Evolutionary conservation across 2,329 filamentous ascomycete genomes (phyloP).

Genomic region (Diaporthe sp.): DNA sequence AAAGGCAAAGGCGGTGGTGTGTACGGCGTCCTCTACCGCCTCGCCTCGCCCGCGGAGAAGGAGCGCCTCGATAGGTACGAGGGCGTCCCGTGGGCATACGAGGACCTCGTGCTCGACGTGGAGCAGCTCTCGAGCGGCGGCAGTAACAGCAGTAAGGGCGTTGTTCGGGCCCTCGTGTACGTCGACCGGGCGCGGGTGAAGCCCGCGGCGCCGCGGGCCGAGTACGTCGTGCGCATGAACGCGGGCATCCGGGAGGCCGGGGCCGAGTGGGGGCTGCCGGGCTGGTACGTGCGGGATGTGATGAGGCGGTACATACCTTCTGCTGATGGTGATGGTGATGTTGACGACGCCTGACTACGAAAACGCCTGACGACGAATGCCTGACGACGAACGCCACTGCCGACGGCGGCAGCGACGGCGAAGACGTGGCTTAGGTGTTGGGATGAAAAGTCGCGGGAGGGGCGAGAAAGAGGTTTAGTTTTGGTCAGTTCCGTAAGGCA

Average conservation of each 20-base stretch:
- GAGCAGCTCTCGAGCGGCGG: slow-evolving; percentile 49
- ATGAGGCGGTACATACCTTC: slow-evolving; percentile 59
- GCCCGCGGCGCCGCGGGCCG: slow-evolving; percentile 56
- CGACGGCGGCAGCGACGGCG: neutral
- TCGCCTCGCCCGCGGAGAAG: slow-evolving; percentile 62
- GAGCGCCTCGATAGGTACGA: slow-evolving; percentile 66
- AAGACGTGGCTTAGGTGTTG: neutral
- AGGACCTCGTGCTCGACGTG: slow-evolving; percentile 61
- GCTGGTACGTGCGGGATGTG: slow-evolving; percentile 64
- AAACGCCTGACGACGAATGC: too few relatives aligned
- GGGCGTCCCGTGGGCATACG: slow-evolving; percentile 72
- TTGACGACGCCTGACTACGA: too few relatives aligned
- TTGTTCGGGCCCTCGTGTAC: slow-evolving; percentile 65
- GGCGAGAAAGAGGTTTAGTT: too few relatives aligned
- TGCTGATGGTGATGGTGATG: neutral
- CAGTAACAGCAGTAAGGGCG: neutral
- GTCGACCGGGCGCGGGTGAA: slow-evolving; percentile 60
- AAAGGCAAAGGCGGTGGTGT: slow-evolving; percentile 59
- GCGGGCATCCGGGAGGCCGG: slow-evolving; percentile 70
- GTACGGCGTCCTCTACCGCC: slow-evolving; percentile 68
- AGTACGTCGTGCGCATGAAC: slow-evolving; percentile 75
- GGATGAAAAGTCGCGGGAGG: neutral
- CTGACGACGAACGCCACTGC: too few relatives aligned
- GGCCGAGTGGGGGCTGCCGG: slow-evolving; percentile 61
- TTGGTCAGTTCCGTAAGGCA: too few relatives aligned